These are phyloP conservation scores for Quercus parvula DNA, from an alignment of 306 rosid species.

Conservation along the genomic window DNA sequence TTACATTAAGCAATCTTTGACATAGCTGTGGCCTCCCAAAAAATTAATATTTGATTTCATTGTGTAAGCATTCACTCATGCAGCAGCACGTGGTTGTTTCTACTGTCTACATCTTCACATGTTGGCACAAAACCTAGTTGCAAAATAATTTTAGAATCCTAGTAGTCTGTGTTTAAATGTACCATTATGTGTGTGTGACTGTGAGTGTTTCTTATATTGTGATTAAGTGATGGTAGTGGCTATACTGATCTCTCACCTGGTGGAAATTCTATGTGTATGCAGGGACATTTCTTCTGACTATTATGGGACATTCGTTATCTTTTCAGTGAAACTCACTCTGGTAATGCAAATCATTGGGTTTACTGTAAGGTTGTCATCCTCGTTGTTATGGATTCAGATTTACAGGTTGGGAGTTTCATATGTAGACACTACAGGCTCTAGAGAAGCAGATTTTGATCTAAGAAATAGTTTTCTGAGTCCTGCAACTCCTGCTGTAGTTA, in stretches of 20 bases:
- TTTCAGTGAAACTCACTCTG: slow-evolving; percentile 85
- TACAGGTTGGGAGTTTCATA: slow-evolving; percentile 85
- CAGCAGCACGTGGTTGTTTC: neutral
- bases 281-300: slow-evolving; percentile 61
- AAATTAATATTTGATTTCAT: neutral
- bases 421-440: slow-evolving; percentile 46
- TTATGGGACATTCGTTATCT: slow-evolving; percentile 45
- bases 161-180: neutral
- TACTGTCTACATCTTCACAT: neutral
- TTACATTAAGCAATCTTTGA: too few species aligned
- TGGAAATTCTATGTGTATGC: slow-evolving; percentile 35
- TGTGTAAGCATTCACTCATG: neutral
- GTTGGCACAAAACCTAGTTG: neutral
- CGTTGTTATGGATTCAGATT: slow-evolving; percentile 91
- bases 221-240: slow-evolving; percentile 5
- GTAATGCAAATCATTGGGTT: slow-evolving; percentile 75
- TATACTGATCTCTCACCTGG: slow-evolving; percentile 17
- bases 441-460: slow-evolving; percentile 63
- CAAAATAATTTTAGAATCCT: neutral
- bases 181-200: neutral
- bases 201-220: neutral
- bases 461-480: slow-evolving; percentile 91
- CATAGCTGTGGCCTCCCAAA: neutral
- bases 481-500: slow-evolving; percentile 50
- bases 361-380: slow-evolving; percentile 67